Evolutionary conservation across 352 stramenopile species (phyloP), one percentile per base, ranked within the genome.

Genomic region (Globisporangium rhizosaccharum): DNA sequence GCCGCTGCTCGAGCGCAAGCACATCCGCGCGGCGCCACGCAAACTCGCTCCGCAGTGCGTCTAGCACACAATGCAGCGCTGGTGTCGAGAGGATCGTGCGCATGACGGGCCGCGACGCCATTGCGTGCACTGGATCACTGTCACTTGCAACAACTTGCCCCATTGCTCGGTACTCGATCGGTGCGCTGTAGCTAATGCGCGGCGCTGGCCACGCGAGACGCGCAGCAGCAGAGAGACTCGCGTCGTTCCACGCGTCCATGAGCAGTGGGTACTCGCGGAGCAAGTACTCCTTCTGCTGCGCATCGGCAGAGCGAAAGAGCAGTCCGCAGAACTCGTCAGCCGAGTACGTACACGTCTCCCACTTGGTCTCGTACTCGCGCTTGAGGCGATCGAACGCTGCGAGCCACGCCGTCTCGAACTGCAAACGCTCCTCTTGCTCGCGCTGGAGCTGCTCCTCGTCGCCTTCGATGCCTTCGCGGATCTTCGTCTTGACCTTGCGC

Each of bases 271-370:
- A 89, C 55, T 87, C 66, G 28, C 63, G 62, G 25, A 81, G 53
- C 36, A 89, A 45, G 36, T 68, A 66, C 37, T 66, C 57, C 41
- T 81, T 70, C 59, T 85, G 71, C 44, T 85, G 75, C 41, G 41
- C 46, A 57, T 85, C 66, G 46, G 69, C 72, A 17, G 69, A 80
- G 49, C 77, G 72, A 55, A 81, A 87, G 33, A 90, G 51, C 46
- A 85, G 56, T 0, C 77, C 80, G 42, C 80, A 90, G 56, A 89
- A 90, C 28, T 87, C 77, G 54, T 88, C 72, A 9, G 80, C 77
- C 4, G 67, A 72, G 68, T 88, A 82, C 20, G 72, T 86, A 57
- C 80, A 90, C 14, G 77, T 86, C 54, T 85, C 68, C 80, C 79
- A 87, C 66, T 80, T 81, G 28, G 51, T 53, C 42, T 71, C 54